Base-by-base conservation (phyloP, 176 grass and related monocot genomes). In the Saccharum spontaneum region DNA sequence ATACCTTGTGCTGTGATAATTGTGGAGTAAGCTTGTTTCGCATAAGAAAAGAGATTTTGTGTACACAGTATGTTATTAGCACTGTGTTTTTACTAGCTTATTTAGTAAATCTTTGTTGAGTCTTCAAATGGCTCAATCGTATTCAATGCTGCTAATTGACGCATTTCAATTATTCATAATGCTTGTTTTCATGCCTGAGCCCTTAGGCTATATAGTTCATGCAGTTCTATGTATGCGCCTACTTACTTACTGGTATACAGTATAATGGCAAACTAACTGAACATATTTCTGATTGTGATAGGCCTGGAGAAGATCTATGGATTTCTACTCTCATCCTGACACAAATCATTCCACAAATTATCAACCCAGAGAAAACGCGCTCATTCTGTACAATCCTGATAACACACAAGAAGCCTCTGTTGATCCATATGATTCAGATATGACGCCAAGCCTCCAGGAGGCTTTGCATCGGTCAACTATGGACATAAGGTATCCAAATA, bases 401-500 rank as follows among this genome's bases (percentile, higher is more conserved):
- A 92, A 87, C 44, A 62, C 30, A 81, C 49, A 73, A 72, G 87
- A 76, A 45, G 71, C 73, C 22, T 68, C 84, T 73, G 52, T 79
- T 74, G 84, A 82, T 78, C 69, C 85, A 44, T 92, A 95, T 85
- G 91, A 90, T 90, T 90, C 89, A n/a, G 96, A 98, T 79, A 87
- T 99, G 86, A 94, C 89, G n/a, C 91, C 87, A 62, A 92, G 93
- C 88, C 86, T 99, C 72, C 93, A 96, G 84, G 93, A 94, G 82
- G 97, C 93, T 17, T 94, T 99, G 84, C 97, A 99, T 71, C 84
- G 90, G 83, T 99, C 93, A 54, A 99, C 84, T 86, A 86, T 99
- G 93, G 97, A 99, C 73, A 83, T 92, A 34, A 96, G 97, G 97
- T 99, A 96, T 80, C 15, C 3, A 36, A 10, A 30, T 59, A 57